Evolutionary conservation across 306 rosid genomes (phyloP).

Genomic region (Gastrolobium bilobum): DNA sequence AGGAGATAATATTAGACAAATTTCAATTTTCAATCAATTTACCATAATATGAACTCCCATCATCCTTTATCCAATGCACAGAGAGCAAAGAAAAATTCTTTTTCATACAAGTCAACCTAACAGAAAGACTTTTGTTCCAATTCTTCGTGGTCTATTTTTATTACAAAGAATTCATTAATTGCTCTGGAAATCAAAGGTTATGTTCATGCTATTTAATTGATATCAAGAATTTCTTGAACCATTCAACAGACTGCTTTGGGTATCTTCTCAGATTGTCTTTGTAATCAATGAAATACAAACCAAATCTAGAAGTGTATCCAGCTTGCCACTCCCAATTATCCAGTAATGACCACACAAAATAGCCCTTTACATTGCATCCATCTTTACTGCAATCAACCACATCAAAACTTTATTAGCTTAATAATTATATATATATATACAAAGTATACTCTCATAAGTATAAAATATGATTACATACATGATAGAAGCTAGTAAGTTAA

Average conservation of each 20-base stretch:
- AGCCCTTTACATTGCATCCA: constrained; percentile 88
- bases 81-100: too few relatives aligned
- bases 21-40: too few relatives aligned
- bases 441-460: background rate
- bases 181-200: too few relatives aligned
- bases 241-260: constrained; percentile 73
- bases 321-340: constrained; percentile 92
- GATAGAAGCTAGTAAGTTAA: constrained; percentile 69
- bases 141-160: too few relatives aligned
- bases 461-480: constrained; percentile 45
- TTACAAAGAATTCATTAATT: too few relatives aligned
- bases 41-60: too few relatives aligned
- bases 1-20: too few relatives aligned
- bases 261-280: constrained; percentile 77
- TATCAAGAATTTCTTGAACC: constrained; percentile 83
- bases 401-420: constrained; percentile 7
- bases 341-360: constrained; percentile 83
- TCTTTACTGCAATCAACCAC: constrained; percentile 62
- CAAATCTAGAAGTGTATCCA: constrained; percentile 84
- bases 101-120: too few relatives aligned
- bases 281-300: constrained; percentile 77
- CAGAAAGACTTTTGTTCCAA: too few relatives aligned
- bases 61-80: too few relatives aligned
- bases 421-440: background rate
- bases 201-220: constrained; percentile 29